Evolutionary conservation across 345 rosid species (phyloP).

Genomic region (Eutrema japonicum): DNA sequence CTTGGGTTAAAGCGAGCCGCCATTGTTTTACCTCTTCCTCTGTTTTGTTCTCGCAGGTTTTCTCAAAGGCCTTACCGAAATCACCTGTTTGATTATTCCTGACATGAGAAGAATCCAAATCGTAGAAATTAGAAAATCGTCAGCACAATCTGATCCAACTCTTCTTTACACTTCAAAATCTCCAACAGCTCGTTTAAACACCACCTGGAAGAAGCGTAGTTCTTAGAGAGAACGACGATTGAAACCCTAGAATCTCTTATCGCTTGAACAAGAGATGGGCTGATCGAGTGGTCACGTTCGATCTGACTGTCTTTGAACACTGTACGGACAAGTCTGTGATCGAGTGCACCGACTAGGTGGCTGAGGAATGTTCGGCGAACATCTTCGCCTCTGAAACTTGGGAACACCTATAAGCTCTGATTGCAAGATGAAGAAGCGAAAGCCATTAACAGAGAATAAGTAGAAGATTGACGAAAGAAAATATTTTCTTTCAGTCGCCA

Average conservation of each 20-base stretch:
- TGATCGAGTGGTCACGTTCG: slow-evolving; percentile 11
- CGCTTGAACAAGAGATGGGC: slow-evolving; percentile 7
- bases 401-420: slow-evolving; percentile 11
- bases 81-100: slow-evolving; percentile 6
- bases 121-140: slow-evolving; percentile 29
- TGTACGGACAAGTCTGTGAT: not conserved
- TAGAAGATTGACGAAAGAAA: not conserved
- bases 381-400: slow-evolving; percentile 18
- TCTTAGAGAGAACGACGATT: slow-evolving; percentile 13
- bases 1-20: not conserved
- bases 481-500: no score
- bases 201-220: slow-evolving; percentile 12
- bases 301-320: slow-evolving; percentile 16
- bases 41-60: not conserved
- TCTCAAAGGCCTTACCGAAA: slow-evolving; percentile 14
- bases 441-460: slow-evolving; percentile 1
- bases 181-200: slow-evolving; percentile 9
- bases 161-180: slow-evolving; percentile 5
- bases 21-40: not conserved
- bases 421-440: not conserved
- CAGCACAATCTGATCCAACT: slow-evolving; percentile 10
- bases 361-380: slow-evolving; percentile 12
- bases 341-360: not conserved
- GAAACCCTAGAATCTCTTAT: slow-evolving; percentile 11
- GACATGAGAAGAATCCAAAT: slow-evolving; percentile 23